A percentile compares a stretch with the other conserved stretches of the same genome.
Conservation (phyloP, 257 asterid genomes). For the Nicotiana otophora region DNA sequence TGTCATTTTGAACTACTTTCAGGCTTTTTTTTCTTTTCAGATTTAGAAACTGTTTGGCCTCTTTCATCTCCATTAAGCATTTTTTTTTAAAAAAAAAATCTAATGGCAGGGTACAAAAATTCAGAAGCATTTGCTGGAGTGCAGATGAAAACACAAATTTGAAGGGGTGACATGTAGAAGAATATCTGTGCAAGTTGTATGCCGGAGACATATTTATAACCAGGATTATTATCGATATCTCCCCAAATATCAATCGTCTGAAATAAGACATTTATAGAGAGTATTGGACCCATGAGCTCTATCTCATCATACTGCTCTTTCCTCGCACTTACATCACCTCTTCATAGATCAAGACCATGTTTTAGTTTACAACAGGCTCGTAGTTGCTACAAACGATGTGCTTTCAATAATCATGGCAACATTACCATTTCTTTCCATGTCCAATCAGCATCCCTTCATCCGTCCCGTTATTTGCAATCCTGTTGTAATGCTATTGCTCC, state of each 20-base stretch:
- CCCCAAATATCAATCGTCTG: background rate
- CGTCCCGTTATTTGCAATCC: constrained; percentile 15
- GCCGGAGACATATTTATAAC: background rate
- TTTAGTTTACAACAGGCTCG: constrained; percentile 3
- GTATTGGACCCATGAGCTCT: constrained; percentile 24
- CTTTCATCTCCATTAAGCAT: background rate
- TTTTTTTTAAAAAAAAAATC: background rate
- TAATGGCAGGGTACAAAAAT: background rate
- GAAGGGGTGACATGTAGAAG: background rate
- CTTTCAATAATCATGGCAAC: background rate
- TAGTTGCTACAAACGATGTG: constrained; percentile 8
- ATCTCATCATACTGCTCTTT: constrained; percentile 28
- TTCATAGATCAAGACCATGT: constrained; percentile 16
- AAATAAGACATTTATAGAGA: background rate
- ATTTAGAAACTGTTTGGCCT: background rate
- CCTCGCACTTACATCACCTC: constrained; percentile 22
- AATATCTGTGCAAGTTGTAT: background rate
- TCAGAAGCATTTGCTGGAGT: background rate
- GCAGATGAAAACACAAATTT: background rate
- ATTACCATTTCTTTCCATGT: constrained; percentile 17
- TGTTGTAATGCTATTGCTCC: constrained; percentile 23
- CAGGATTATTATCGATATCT: background rate
- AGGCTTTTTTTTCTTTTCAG: background rate
- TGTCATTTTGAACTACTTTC: background rate
- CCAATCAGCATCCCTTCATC: constrained; percentile 18